Evolutionary conservation across 2,329 filamentous ascomycete genomes (phyloP), one percentile per base, ranked within the genome.

Genomic region (Parastagonospora nodorum): DNA sequence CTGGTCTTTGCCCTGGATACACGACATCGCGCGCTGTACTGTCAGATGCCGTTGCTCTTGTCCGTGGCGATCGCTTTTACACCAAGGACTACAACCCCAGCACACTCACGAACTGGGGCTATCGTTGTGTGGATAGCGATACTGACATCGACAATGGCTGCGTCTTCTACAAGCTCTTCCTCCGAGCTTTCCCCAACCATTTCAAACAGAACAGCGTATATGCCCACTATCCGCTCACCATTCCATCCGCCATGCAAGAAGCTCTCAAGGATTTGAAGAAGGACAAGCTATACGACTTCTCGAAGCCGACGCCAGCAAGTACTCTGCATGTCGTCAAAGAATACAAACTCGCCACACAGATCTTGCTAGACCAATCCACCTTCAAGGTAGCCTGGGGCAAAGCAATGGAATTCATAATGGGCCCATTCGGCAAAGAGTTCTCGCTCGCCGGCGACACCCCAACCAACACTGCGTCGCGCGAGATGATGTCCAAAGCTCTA

Each of bases 101-200:
- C 8, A 84, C 86, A 60, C 74, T 95, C 40, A 95, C 90, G 1
- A 92, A 90, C 74, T 96, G 90, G 90, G 90, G 90, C 15, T 93
- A 84, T 76, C 84, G 85, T 47, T 88, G 91, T 67, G 88, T 84
- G 3, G 81, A 88, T 15, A 90, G 87, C 48, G 89, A 95, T 60
- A 75, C 86, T 16, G 84, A 82, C 51, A 75, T 93, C 58, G 89
- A 94, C 73, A 87, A 94, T 67, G 90, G 91, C 40, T 91, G 88
- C 60, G 84, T 92, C 10, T 89, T 93, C 74, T 92, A 92, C 79
- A 95, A 94, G 77, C 81, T 95, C 31, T 88, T 92, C 68, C 78
- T 90, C 31, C 83, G 88, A 5, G 88, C 89, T 0, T 91, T 95
- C 78, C 91, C 90, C 1, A 82, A 88, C 58, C 88, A 91, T 75